Evolutionary conservation across 345 rosid species (phyloP).

Genomic region (Eutrema heterophyllum): DNA sequence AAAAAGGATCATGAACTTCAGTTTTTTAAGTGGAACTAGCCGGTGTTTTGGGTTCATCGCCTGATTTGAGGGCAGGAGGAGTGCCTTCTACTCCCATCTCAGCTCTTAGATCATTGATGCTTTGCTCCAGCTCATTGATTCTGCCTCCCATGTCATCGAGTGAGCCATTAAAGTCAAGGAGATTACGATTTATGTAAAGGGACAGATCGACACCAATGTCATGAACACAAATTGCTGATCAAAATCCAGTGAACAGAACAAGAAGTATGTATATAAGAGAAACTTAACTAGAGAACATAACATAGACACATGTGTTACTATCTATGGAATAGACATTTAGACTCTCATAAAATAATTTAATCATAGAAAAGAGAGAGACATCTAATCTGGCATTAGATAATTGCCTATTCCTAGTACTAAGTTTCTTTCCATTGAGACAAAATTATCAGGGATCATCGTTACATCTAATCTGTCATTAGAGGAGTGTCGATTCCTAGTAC

Average conservation of each 20-base stretch:
- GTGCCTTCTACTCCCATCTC: slow-evolving; percentile 84
- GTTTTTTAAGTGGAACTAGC: slow-evolving; percentile 32
- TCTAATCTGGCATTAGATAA: background rate
- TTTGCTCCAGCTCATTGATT: slow-evolving; percentile 80
- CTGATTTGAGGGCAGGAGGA: slow-evolving; percentile 50
- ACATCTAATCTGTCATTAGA: background rate
- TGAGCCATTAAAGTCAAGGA: slow-evolving; percentile 54
- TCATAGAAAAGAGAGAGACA: background rate
- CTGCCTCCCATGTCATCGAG: slow-evolving; percentile 89
- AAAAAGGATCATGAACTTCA: background rate
- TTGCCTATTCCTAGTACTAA: background rate
- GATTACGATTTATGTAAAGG: background rate
- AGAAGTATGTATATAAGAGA: background rate
- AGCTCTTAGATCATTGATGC: slow-evolving; percentile 65
- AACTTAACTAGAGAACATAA: background rate
- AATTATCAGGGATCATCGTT: no score
- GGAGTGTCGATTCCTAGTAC: background rate
- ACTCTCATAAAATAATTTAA: background rate
- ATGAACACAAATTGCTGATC: background rate
- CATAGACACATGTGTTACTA: background rate
- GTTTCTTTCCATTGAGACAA: background rate
- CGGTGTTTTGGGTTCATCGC: slow-evolving; percentile 51
- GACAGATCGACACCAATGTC: background rate
- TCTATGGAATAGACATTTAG: background rate
- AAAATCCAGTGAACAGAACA: background rate